Evolutionary conservation across 2,329 filamentous ascomycete species (phyloP), one percentile per base, ranked within the genome.

Genomic region (Chaetomiaceae sp.): DNA sequence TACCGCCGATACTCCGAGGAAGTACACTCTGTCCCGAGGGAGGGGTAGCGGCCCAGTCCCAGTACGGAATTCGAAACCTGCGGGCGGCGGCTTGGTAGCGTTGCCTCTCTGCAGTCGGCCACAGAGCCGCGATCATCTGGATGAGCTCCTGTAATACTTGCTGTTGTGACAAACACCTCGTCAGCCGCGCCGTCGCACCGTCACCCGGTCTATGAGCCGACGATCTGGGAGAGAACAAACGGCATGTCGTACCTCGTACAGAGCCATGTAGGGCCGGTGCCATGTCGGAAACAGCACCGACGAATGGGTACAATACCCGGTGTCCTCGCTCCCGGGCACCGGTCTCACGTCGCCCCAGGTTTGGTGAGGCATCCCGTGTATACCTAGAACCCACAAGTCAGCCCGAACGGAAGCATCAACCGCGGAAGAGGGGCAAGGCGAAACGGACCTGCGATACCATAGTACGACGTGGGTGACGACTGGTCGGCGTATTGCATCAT

Each of bases 181-280:
- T 51, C 32, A 56, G 47, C 33, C 17, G 27, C 37, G 14, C 12
- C 7, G 32, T 15, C 33, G 15, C 15, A 11, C n/a, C 19, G 22
- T 20, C 24, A 20, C 7, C 12, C 6, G 39, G 32, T 38, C 38
- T 20, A 8, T 32, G 10, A 17, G 26, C 15, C 30, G 26, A 22
- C 27, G 22, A 52, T 22, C 49, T 6, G 12, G 17, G 22, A 37
- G 3, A n/a, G 12, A 44, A 30, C 11, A 8, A 29, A 14, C 19
- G 8, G n/a, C 32, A n/a, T 38, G 30, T 38, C 60, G 43, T 60
- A 76, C 77, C 69, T 81, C 77, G 47, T 77, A 78, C 41, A 80
- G 62, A 24, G 72, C 75, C 48, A 93, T 70, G 63, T 91, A 94
- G 1, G 87, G 85, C 40, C 88, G 78, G 70, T 95, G 88, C 88